Evolutionary conservation across 192 early-diverging fungal genomes (phyloP).

Genomic region (Coemansia biformis): DNA sequence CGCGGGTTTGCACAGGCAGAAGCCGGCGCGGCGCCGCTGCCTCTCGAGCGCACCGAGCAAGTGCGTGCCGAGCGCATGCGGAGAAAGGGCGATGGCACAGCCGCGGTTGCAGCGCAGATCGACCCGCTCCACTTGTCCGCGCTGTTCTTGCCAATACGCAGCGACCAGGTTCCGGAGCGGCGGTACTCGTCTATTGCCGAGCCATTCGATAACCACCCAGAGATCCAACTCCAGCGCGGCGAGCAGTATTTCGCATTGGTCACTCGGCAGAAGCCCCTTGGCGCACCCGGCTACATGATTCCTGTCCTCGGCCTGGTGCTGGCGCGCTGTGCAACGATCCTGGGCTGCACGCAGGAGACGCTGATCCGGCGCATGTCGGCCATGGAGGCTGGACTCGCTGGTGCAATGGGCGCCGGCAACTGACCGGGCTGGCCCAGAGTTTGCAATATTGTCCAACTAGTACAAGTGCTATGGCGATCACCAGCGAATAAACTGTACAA

Average conservation of each 20-base stretch:
- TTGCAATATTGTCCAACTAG: too few species aligned
- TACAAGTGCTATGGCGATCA: too few species aligned
- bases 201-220: conserved; percentile 27
- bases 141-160: too few species aligned
- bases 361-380: conserved; percentile 3
- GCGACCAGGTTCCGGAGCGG: background rate
- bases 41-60: too few species aligned
- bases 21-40: background rate
- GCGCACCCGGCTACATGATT: conserved; percentile 23
- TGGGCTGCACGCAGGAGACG: conserved; percentile 17
- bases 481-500: too few species aligned
- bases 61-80: too few species aligned
- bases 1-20: background rate
- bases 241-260: conserved; percentile 11
- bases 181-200: conserved; percentile 6
- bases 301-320: conserved; percentile 32
- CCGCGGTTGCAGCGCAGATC: conserved; percentile 1
- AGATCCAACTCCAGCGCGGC: conserved; percentile 24
- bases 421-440: too few species aligned
- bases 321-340: conserved; percentile 33
- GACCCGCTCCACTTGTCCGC: background rate
- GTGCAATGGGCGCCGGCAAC: background rate
- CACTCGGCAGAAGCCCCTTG: background rate
- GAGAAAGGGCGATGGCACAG: too few species aligned
- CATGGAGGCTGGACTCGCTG: background rate